Base-by-base conservation (phyloP, 73 alveolate species). In the Paramecium tetraurelia region DNA sequence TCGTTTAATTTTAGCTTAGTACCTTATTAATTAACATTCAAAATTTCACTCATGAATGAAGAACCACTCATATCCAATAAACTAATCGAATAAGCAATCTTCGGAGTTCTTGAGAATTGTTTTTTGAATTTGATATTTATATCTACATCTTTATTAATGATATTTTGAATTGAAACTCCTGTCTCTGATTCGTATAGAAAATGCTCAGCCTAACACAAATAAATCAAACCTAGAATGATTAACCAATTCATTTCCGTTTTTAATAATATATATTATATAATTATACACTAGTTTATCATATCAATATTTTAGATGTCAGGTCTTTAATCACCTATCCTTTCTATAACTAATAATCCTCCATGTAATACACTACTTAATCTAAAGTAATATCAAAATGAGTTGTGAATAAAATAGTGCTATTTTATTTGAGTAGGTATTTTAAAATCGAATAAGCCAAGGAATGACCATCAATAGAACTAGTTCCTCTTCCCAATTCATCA, bases 401-500 rank as follows among this genome's bases (percentile, higher is more conserved):
- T 4, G 76, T 35, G 53, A 80, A 80, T 46, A 80, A 46, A 16
- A 80, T 80, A 9, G 46, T 33, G 20, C 22, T 12, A 11, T 80
- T 43, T 46, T 80, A 44, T 48, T 80, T 80, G 24, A 80, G 57
- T 48, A 80, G 8, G n/a, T 80, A 80, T 80, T 80, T 80, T 43
- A 80, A 46, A 16, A 46, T 80, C 14, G 76, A 59, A 80, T 44
- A 80, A 22, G 90, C 90, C 7, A 80, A 5, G 0, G 76, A 27
- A 80, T 80, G 90, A 20, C 90, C 90, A 80, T 80, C 90, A 4
- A 80, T 80, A 6, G 90, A 41, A 80, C 76, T 21, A 5, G 90
- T 80, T 24, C 90, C 90, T 48, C 90, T 80, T 20, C 90, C 90
- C 24, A 80, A 48, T 80, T 80, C 90, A 43, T 80, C 90, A 38